phyloP scores from a whole-genome alignment of 1,139 yeast genomes.

The Zygosaccharomyces pseudobailii region DNA sequence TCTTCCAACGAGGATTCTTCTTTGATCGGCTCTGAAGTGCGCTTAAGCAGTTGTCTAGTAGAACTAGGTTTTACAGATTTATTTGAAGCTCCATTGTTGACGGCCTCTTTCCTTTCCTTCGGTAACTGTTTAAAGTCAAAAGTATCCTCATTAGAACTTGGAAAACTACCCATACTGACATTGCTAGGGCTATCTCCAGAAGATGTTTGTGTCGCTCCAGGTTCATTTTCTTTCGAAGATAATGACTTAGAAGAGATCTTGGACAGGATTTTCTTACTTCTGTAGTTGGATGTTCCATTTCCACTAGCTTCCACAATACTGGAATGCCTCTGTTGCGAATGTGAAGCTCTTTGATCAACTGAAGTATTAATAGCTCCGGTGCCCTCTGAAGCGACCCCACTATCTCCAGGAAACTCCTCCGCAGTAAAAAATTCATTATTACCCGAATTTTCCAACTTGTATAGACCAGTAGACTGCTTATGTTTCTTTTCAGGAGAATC shows the following conservation, averaged over 20 bases:
- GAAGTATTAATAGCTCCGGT: background rate
- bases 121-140: constrained; percentile 4
- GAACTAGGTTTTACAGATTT: background rate
- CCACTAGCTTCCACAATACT: background rate
- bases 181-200: constrained; percentile 8
- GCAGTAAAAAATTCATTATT: constrained; percentile 28
- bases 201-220: background rate
- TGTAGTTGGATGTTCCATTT: background rate
- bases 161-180: constrained; percentile 9
- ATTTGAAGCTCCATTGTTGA: background rate
- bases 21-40: background rate
- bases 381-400: background rate
- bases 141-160: constrained; percentile 10
- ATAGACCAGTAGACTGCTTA: constrained; percentile 15
- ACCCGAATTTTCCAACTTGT: constrained; percentile 23
- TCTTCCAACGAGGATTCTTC: background rate
- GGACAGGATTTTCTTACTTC: background rate
- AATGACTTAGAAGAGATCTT: constrained; percentile 4
- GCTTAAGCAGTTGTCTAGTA: background rate
- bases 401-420: constrained; percentile 20
- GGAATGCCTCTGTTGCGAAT: background rate
- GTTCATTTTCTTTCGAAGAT: constrained; percentile 9
- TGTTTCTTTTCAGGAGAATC: constrained; percentile 21
- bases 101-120: background rate
- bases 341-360: background rate